Conservation (phyloP, 306 rosid genomes). For the barrel medic (Medicago truncatula) region DNA sequence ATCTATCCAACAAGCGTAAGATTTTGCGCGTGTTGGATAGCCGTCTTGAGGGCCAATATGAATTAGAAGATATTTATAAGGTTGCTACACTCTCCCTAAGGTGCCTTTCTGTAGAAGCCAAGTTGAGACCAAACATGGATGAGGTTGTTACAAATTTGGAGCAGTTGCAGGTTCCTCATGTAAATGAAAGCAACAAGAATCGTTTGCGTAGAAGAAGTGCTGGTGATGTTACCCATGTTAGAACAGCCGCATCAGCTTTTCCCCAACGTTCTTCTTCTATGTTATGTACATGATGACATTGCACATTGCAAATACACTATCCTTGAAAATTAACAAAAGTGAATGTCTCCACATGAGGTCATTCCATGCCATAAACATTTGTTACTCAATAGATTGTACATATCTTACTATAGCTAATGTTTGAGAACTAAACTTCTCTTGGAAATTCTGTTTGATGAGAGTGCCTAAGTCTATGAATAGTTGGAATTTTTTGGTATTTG, state of each 20-base stretch:
- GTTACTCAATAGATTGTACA: slow-evolving; percentile 49
- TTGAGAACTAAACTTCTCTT: background rate
- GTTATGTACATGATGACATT: slow-evolving; percentile 48
- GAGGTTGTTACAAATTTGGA: slow-evolving; percentile 59
- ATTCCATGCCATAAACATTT: background rate
- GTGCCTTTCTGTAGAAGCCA: slow-evolving; percentile 59
- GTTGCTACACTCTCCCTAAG: slow-evolving; percentile 50
- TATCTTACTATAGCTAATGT: slow-evolving; percentile 2
- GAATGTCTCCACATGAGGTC: background rate
- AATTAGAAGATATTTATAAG: slow-evolving; percentile 52
- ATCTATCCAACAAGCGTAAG: slow-evolving; percentile 59
- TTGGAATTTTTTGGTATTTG: slow-evolving; percentile 32
- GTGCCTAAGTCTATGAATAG: background rate
- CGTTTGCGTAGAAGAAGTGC: slow-evolving; percentile 65
- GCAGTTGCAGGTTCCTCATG: slow-evolving; percentile 49
- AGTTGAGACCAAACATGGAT: slow-evolving; percentile 68
- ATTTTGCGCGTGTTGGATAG: slow-evolving; percentile 51
- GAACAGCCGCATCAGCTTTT: slow-evolving; percentile 40
- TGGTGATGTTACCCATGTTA: slow-evolving; percentile 35
- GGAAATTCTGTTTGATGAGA: background rate
- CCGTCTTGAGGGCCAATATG: slow-evolving; percentile 71
- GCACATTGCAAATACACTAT: background rate
- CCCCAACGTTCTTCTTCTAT: slow-evolving; percentile 64
- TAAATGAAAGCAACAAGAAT: slow-evolving; percentile 21
- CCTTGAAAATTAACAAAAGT: background rate